Evolutionary conservation across 306 rosid species (phyloP), one percentile per base, ranked within the genome.

Genomic region (Trifolium fragiferum): DNA sequence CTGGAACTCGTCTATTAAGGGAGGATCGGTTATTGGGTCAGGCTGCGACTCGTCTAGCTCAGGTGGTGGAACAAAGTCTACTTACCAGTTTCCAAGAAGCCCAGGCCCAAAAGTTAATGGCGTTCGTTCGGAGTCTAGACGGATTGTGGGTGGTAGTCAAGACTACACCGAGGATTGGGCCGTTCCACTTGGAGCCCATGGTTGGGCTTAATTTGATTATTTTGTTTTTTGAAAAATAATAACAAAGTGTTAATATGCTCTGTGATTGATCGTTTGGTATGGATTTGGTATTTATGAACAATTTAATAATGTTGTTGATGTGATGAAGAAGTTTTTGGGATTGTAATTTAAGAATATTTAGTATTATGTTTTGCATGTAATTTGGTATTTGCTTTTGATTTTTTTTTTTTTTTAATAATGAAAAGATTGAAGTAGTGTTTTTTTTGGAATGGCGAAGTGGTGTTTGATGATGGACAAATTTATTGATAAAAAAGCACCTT

Each of bases 141-240:
- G 82, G 72, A 46, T 66, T 43, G 25, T 67, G 16, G 83, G 83
- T 25, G 72, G 81, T 10, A 75, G 82, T 79, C 86, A 89, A 0
- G 87, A 85, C 32, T 80, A 71, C 2, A 75, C 81, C 12, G 98
- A 91, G 14, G 96, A 91, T 70, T 93, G 94, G 98, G 68, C 82
- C 46, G 12, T 84, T 30, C 96, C 96, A 18, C 68, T 77, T 5
- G 85, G 88, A 55, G 82, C 86, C 66, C 90, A 82, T 66, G 87
- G 84, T 37, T 89, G 98, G 98, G 69, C 89, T 75, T 67, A 87
- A 69, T 80, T 84, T 84, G 19, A 19, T 50, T 40, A 19, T 59
- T 50, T 74, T 74, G 44, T 15, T 38, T 9, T 47, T 12, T 25
- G 54, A 61, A 63, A 49, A 40, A 41, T 7, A 19, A 61, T 38